Base-by-base conservation (phyloP, 306 rosid species). In the Vigna mungo region DNA sequence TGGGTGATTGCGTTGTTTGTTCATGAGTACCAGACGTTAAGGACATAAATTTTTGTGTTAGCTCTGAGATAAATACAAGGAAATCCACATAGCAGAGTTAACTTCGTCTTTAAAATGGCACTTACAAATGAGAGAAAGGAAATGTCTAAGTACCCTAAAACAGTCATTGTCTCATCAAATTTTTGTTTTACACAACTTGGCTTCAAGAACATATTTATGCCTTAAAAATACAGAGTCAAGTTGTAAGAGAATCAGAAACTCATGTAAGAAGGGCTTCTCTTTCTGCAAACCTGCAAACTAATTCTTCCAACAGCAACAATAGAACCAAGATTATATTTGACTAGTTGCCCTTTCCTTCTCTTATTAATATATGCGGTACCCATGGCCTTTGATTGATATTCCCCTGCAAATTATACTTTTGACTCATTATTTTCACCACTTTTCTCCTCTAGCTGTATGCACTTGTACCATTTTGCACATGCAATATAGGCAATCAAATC, bases 381-480 rank as follows among this genome's bases (percentile, higher is more conserved):
- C 82, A 72, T 68, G 83, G 82, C 63, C 72, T 77, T 69, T 81
- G 78, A 76, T 25, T 79, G 62, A 65, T 58, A 34, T 52, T 52
- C 44, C 23, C n/a, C 20, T 44, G 36, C 59, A 68, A 68, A 53
- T 90, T 78, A 92, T 75, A 86, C 91, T 79, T 47, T 84, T 55
- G 46, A 48, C 30, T 85, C 90, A 23, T 83, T 86, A 48, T 58
- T 76, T 63, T 84, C 92, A 59, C 56, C 88, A 74, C 36, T 76
- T 85, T 87, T 91, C 12, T 85, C 93, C 30, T 86, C 93, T 81
- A 92, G 41, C 81, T 90, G 90, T 84, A 96, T 96, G 68, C 71
- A 66, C 92, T 91, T 96, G 78, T 92, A 96, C 99, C 99, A 96
- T 86, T 60, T 96, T 68, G 99, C 99, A 79, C 87, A 77, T 23